A percentile compares a stretch with the other conserved stretches of the same genome.
Evolutionary conservation across 805 yeast species (phyloP).

Genomic region (Candida insectorum): DNA sequence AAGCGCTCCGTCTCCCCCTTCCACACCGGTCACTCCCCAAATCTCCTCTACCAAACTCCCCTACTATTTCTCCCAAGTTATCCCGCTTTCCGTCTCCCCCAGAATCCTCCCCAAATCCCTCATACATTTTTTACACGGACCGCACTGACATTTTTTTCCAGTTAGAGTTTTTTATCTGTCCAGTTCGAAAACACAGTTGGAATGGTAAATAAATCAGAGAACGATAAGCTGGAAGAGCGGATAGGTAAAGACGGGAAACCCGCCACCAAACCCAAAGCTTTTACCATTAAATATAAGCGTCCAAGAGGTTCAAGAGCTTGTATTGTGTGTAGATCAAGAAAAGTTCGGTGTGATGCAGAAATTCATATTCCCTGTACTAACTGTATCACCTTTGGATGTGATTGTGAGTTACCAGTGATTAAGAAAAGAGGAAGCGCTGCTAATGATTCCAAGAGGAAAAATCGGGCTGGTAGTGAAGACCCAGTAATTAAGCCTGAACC

Average conservation of each 20-base stretch:
- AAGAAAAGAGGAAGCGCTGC: conserved; percentile 39
- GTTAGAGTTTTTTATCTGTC: too few species aligned
- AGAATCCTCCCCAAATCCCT: too few species aligned
- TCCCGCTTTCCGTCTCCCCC: too few species aligned
- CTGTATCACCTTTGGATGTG: conserved; percentile 69
- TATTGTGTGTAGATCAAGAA: conserved; percentile 71
- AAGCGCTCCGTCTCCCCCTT: too few species aligned
- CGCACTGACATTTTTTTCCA: too few species aligned
- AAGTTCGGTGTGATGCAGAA: conserved; percentile 77
- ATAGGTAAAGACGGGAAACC: conserved; percentile 14
- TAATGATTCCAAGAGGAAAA: conserved; percentile 7
- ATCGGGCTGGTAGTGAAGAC: neutral
- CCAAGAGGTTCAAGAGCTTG: conserved; percentile 73
- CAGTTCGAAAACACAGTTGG: too few species aligned
- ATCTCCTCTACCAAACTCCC: too few species aligned
- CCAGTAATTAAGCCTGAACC: conserved; percentile 2
- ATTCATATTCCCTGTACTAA: conserved; percentile 49
- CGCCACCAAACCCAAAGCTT: conserved; percentile 36
- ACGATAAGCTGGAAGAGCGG: neutral
- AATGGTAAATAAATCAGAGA: conserved; percentile 11
- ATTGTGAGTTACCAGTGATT: conserved; percentile 64
- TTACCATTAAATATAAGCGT: conserved; percentile 46
- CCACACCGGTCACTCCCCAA: too few species aligned
- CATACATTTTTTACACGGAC: too few species aligned
- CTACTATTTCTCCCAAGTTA: too few species aligned